These are phyloP conservation scores for Rhodamnia argentea DNA, from an alignment of 345 rosid species.

Conservation along the genomic window DNA sequence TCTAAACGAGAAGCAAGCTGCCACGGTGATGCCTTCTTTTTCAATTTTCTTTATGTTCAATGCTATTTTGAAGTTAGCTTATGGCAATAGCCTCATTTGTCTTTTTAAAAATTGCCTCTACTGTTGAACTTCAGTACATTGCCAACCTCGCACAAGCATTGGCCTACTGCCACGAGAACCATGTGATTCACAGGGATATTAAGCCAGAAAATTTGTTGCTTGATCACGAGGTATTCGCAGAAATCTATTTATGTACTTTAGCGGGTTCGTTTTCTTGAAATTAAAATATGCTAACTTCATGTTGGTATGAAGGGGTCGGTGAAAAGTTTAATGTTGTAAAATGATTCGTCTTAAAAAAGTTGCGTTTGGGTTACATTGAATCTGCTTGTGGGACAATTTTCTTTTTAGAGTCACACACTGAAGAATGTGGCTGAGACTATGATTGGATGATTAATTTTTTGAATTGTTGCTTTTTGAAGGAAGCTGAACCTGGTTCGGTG, in stretches of 20 bases:
- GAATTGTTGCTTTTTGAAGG: background rate
- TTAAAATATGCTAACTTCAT: background rate
- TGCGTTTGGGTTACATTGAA: background rate
- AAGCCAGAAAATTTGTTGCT: conserved; percentile 96
- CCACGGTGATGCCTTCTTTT: conserved; percentile 42
- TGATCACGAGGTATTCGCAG: conserved; percentile 73
- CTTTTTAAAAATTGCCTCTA: background rate
- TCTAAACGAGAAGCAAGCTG: conserved; percentile 64
- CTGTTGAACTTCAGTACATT: conserved; percentile 50
- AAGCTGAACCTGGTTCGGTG: background rate
- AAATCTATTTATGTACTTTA: background rate
- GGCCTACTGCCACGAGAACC: conserved; percentile 84
- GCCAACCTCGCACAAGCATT: conserved; percentile 79
- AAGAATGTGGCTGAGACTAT: background rate
- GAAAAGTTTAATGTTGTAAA: background rate
- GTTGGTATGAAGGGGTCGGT: background rate
- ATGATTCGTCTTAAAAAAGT: background rate
- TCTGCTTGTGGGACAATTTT: background rate
- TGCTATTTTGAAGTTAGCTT: background rate
- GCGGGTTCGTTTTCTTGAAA: background rate
- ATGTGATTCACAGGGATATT: conserved; percentile 94
- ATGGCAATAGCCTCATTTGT: background rate
- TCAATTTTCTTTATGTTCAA: background rate
- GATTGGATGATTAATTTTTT: background rate
- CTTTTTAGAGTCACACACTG: background rate